Evolutionary conservation across 2,329 filamentous ascomycete species (phyloP).

Genomic region (Colletotrichum sp.): DNA sequence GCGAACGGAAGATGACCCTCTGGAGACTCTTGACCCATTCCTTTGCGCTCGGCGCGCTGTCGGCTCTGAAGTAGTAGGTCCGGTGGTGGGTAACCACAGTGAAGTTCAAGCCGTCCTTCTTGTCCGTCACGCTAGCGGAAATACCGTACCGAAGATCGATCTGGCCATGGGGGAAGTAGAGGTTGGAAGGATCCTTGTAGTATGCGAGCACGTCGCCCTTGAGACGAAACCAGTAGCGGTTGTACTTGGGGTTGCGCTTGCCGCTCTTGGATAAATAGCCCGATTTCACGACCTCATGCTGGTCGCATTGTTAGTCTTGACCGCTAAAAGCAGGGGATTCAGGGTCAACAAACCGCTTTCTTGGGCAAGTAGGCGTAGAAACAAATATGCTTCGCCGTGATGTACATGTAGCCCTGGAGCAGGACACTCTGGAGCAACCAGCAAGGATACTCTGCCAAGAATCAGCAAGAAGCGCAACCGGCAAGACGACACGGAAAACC

Average conservation of each 20-base stretch:
- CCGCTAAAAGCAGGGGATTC: not conserved
- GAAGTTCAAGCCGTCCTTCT: slow-evolving; percentile 79
- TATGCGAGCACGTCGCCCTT: slow-evolving; percentile 94
- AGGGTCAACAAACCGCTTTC: slow-evolving; percentile 69
- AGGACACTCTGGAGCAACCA: slow-evolving; percentile 92
- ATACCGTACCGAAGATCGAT: slow-evolving; percentile 93
- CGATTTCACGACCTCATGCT: slow-evolving; percentile 80
- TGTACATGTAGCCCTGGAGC: slow-evolving; percentile 94
- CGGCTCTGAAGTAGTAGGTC: slow-evolving; percentile 86
- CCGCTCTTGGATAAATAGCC: slow-evolving; percentile 90
- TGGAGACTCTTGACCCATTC: slow-evolving; percentile 97
- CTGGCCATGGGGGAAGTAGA: slow-evolving; percentile 91
- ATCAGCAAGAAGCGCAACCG: slow-evolving; percentile 15
- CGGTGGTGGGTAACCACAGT: slow-evolving; percentile 81
- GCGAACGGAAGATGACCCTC: slow-evolving; percentile 92
- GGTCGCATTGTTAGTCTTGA: not conserved
- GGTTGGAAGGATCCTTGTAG: slow-evolving; percentile 80
- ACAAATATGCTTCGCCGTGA: slow-evolving; percentile 90
- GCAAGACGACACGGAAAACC: not conserved
- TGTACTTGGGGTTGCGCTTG: slow-evolving; percentile 85
- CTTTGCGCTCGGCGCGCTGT: slow-evolving; percentile 85
- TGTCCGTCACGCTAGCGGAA: slow-evolving; percentile 79
- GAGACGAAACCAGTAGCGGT: slow-evolving; percentile 90
- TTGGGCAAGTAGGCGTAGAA: slow-evolving; percentile 98
- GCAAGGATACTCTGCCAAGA: slow-evolving; percentile 79